Evolutionary conservation across 139 green algal genomes (phyloP), one percentile per base, ranked within the genome.

Genomic region (Chlamydomonas sp.): DNA sequence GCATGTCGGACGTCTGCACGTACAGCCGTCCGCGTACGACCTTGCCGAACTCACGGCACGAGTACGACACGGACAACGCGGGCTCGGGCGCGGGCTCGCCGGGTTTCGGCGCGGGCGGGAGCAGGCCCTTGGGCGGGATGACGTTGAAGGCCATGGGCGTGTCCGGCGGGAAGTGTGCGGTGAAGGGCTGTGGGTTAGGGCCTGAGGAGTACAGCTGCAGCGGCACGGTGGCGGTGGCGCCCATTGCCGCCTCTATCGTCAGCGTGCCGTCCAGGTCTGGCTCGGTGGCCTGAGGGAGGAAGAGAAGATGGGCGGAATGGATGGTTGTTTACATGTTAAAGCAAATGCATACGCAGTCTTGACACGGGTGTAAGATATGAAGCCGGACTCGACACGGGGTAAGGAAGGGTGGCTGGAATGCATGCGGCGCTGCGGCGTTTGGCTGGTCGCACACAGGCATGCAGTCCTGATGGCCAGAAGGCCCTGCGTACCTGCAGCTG

Each of bases 31-130:
- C 93, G 9, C 91, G 87, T 5, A 92, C 74, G 63, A 92, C 86
- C 77, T 92, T 92, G 79, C 92, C 92, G 71, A 95, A 93, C 69
- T 95, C 92, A 3, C 66, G 71, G 81, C 92, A 94, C 14, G 80
- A 91, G 89, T 94, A 96, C 57, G 82, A 85, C 15, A 96, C 85
- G 15, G 18, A 16, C 57, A 94, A 57, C 77, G 89, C 49, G 5
- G 87, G 69, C 59, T 85, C 72, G 16, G 86, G 86, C 79, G 68
- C 78, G 16, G 78, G 78, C 49, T 90, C 76, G 3, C 86, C 78
- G 57, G 78, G 79, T 14, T 18, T 17, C 2, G 79, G 86, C 79
- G 62, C 15, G 6, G 89, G 84, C 78, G 78, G 78, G 63, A 91
- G 78, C 58, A 89, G 17, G n/a, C 90, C 90, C 60, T 88, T 85